phyloP scores from a whole-genome alignment of 805 yeast genomes.

The Sugiyamaella mastotermitis region DNA sequence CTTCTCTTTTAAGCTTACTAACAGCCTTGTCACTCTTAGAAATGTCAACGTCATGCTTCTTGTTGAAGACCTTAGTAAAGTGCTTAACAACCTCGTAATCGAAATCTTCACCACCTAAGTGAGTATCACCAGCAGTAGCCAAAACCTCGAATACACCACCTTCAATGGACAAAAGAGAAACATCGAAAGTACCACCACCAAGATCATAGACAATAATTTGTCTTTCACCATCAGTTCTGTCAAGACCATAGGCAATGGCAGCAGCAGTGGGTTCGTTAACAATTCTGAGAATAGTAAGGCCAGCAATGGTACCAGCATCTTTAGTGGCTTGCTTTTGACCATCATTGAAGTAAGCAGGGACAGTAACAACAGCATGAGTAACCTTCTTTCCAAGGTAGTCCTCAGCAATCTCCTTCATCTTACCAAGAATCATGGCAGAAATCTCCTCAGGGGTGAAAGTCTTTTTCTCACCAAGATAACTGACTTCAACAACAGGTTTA shows the following conservation, averaged over 20 bases:
- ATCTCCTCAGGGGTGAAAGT: constrained; percentile 88
- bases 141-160: constrained; percentile 89
- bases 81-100: constrained; percentile 85
- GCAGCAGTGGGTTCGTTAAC: constrained; percentile 97
- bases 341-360: constrained; percentile 90
- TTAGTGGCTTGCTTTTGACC: constrained; percentile 93
- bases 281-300: constrained; percentile 79
- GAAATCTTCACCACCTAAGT: constrained; percentile 96
- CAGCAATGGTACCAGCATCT: constrained; percentile 91
- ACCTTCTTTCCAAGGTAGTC: constrained; percentile 80
- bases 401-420: constrained; percentile 92
- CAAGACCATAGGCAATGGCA: constrained; percentile 94
- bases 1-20: constrained; percentile 93
- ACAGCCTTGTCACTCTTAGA: constrained; percentile 76
- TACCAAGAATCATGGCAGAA: constrained; percentile 84
- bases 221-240: constrained; percentile 70
- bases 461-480: constrained; percentile 66
- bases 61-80: constrained; percentile 77
- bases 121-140: constrained; percentile 95
- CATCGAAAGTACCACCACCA: constrained; percentile 98
- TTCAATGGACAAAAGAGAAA: constrained; percentile 78
- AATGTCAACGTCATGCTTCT: constrained; percentile 85
- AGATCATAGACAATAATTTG: constrained; percentile 89
- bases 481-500: constrained; percentile 78
- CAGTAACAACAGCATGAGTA: constrained; percentile 87